Percentiles rank a stretch among this genome's conserved stretches.
phyloP scores from a whole-genome alignment of 768 basidiomycete species.

The Amanita molliuscula region DNA sequence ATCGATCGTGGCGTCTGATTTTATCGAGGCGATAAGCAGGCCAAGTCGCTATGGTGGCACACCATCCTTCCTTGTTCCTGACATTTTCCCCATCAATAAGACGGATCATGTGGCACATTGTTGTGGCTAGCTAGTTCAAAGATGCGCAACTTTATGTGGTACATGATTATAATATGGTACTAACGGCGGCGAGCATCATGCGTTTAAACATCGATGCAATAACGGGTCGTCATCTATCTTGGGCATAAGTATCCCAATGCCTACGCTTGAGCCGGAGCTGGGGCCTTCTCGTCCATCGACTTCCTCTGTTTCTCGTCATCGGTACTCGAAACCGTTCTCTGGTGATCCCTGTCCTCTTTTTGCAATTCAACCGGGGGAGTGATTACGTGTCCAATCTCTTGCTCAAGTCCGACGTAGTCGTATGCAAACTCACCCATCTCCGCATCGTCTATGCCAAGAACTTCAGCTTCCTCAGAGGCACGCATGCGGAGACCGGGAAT shows the following conservation, averaged over 20 bases:
- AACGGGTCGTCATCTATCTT: too few relatives aligned
- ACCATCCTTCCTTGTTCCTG: background rate
- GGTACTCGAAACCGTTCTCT: constrained; percentile 1
- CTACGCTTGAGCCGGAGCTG: background rate
- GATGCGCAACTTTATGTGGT: too few relatives aligned
- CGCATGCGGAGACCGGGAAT: constrained; percentile 76
- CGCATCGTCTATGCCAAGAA: constrained; percentile 80
- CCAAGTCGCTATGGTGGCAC: too few relatives aligned
- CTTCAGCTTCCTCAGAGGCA: constrained; percentile 51
- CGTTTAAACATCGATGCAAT: background rate
- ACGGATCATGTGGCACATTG: too few relatives aligned
- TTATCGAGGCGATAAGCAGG: too few relatives aligned
- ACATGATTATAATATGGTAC: too few relatives aligned
- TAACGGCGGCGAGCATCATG: too few relatives aligned
- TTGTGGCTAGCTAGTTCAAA: too few relatives aligned
- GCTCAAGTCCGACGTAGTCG: constrained; percentile 75
- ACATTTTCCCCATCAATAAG: too few relatives aligned
- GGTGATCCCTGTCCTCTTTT: background rate
- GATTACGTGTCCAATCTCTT: constrained; percentile 31
- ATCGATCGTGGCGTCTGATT: too few relatives aligned
- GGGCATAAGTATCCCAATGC: background rate
- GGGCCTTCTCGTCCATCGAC: background rate
- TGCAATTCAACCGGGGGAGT: background rate
- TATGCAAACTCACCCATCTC: constrained; percentile 89
- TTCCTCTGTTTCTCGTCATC: background rate